Evolutionary conservation across 2,329 filamentous ascomycete genomes (phyloP), one percentile per base, ranked within the genome.

Genomic region (Macrophomina pseudophaseolina): DNA sequence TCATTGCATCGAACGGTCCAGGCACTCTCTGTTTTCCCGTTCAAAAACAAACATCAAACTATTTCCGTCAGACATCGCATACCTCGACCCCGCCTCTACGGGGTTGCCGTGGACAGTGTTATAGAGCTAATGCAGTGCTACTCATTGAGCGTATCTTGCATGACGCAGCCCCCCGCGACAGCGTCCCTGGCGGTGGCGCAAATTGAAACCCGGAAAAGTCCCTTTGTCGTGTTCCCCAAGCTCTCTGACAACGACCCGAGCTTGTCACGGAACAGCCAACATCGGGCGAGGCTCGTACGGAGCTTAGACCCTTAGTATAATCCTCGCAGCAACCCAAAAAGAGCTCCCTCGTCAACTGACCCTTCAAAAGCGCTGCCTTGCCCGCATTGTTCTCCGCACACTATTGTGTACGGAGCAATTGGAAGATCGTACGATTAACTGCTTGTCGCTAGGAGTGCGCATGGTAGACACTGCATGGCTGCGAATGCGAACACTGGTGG

Each of bases 71-170:
- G 42, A 49, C 32, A 33, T 46, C n/a, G 32, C 58, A 35, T 16
- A 33, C n/a, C 11, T 14, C 16, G 18, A 33, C 32, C 30, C 58
- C 44, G 58, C 58, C 16, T 30, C 23, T 28, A 30, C 58, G 58
- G 58, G 58, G 58, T 49, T 49, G 44, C 42, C 42, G 28, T 49
- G 12, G 23, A 32, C 9, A 16, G 44, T 49, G 58, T 6, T 62
- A 16, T 62, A 12, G 2, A 62, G n/a, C 58, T 49, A 48, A 28
- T 40, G 56, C 28, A 11, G 56, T 60, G 28, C 8, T 14, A 60
- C 56, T 23, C 11, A 32, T n/a, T 32, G n/a, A 42, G 58, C 58
- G n/a, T 49, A 49, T 62, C 58, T 62, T 62, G 58, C 58, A 62
- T 62, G 58, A 62, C 30, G 58, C 58, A 18, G 44, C 38, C 42